phyloP scores from a whole-genome alignment of 495 filamentous ascomycete genomes.

The Cercophora samala region DNA sequence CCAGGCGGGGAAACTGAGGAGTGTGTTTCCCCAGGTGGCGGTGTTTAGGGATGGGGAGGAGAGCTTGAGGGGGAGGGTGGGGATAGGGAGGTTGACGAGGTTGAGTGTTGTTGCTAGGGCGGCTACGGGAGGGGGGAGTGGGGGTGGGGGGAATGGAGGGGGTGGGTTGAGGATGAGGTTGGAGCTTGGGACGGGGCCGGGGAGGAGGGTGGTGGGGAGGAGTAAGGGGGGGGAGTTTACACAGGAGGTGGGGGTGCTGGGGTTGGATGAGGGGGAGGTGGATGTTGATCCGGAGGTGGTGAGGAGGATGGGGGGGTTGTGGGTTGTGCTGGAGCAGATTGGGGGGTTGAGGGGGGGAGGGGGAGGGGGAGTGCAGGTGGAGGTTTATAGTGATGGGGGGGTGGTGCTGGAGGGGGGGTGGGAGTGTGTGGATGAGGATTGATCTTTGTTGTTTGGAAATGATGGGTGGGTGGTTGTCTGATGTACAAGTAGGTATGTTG shows the following conservation, averaged over 20 bases:
- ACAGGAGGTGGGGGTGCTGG: conserved; percentile 54
- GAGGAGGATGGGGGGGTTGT: conserved; percentile 52
- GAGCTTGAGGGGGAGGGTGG: conserved; percentile 52
- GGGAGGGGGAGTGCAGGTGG: conserved; percentile 58
- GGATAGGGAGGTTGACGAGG: conserved; percentile 53
- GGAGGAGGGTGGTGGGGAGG: conserved; percentile 56
- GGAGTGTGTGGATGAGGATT: conserved; percentile 35
- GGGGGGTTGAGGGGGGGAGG: conserved; percentile 41
- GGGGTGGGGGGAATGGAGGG: not conserved
- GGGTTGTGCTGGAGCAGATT: conserved; percentile 76
- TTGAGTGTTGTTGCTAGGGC: conserved; percentile 48
- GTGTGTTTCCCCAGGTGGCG: conserved; percentile 47
- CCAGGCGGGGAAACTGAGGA: conserved; percentile 63
- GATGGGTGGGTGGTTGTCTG: too few species aligned
- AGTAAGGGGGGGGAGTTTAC: conserved; percentile 61
- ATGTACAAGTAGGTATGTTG: too few species aligned
- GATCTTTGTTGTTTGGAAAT: not conserved
- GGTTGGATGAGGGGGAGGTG: conserved; percentile 66
- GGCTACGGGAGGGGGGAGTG: not conserved
- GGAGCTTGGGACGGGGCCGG: conserved; percentile 62
- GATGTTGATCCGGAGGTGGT: conserved; percentile 59
- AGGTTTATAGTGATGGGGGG: conserved; percentile 62
- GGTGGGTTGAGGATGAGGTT: conserved; percentile 59
- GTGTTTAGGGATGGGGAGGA: conserved; percentile 48
- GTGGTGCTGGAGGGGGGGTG: conserved; percentile 51